phyloP scores from a whole-genome alignment of 2,329 filamentous ascomycete species.

The Arthrinium puccinioides region DNA sequence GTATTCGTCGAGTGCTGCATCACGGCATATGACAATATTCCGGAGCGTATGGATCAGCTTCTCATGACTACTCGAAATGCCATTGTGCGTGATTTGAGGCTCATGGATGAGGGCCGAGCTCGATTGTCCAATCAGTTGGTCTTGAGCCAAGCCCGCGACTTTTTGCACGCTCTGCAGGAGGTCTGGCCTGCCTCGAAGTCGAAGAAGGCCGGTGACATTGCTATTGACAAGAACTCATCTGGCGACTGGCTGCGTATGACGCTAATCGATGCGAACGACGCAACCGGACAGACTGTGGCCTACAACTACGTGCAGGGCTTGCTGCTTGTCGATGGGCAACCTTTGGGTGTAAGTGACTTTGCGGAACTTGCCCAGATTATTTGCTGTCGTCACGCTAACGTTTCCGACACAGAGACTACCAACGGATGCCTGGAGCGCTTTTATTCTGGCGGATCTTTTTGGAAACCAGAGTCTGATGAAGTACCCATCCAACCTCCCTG shows the following conservation, averaged over 20 bases:
- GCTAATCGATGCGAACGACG: constrained; percentile 3
- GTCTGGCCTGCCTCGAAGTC: constrained; percentile 33
- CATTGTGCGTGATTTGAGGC: constrained; percentile 38
- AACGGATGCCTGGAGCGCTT: constrained; percentile 13
- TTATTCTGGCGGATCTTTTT: constrained; percentile 42
- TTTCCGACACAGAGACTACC: constrained; percentile 33
- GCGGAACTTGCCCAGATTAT: neutral
- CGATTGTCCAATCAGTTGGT: constrained; percentile 21
- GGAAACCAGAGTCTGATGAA: constrained; percentile 42
- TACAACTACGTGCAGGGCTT: constrained; percentile 26
- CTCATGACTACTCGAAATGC: constrained; percentile 24
- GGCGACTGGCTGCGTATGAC: constrained; percentile 14
- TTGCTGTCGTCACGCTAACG: constrained; percentile 5
- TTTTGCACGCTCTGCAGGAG: constrained; percentile 25
- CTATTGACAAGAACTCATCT: constrained; percentile 21
- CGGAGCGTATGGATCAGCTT: constrained; percentile 26
- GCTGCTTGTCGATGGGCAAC: constrained; percentile 33
- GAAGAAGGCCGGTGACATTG: constrained; percentile 6
- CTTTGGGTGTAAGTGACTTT: constrained; percentile 27
- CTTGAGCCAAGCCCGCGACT: constrained; percentile 18
- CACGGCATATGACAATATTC: constrained; percentile 37
- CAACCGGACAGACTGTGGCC: constrained; percentile 17
- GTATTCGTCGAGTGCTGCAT: constrained; percentile 17
- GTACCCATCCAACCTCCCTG: constrained; percentile 40
- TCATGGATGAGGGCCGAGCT: constrained; percentile 25